Base-by-base conservation (phyloP, 2,329 filamentous ascomycete genomes). In the Neofusicoccum sp. region DNA sequence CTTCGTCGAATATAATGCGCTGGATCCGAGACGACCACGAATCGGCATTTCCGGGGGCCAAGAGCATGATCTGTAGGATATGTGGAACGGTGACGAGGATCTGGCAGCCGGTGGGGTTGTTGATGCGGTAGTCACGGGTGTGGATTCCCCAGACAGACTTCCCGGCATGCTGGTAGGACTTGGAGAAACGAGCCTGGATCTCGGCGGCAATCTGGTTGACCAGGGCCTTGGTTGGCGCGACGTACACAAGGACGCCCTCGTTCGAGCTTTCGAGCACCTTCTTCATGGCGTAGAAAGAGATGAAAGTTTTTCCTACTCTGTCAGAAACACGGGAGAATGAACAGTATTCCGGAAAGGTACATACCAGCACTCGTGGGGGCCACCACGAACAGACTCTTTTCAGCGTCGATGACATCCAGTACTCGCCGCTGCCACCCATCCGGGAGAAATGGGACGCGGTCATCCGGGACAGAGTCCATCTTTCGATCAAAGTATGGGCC, bases 151-250 rank as follows among this genome's bases (percentile, higher is more conserved):
- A 93, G 0, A 93, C 86, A 0, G 86, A 89, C 66, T 86, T 86
- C 0, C 84, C 86, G 4, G 77, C 78, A 38, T 85, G 80, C 30
- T 79, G 79, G 71, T 86, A 84, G 0, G 74, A 78, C 73, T 93
- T 93, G 0, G 82, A 85, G 69, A 91, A 93, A 4, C 88, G 83
- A 4, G 86, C 89, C 70, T 91, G 86, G 14, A 93, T 80, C 73
- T 93, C 89, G 1, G 89, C 89, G 1, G 89, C 89, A 65, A 93
- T 92, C 71, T 93, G 90, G 69, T 93, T 93, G 62, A 93, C 89
- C 9, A 93, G 78, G 3, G 90, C 89, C 69, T 93, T 93, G 0
- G 89, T 93, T 0, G 90, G 90, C 0, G 89, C 90, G 5, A 93
- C 87, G 65, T 93, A 93, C 0, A 93, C 87, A 6, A 93, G 74